A percentile compares a stretch with the other conserved stretches of the same genome.
phyloP scores from a whole-genome alignment of 1,284 basidiomycete genomes.

The Takashimella tepidaria region DNA sequence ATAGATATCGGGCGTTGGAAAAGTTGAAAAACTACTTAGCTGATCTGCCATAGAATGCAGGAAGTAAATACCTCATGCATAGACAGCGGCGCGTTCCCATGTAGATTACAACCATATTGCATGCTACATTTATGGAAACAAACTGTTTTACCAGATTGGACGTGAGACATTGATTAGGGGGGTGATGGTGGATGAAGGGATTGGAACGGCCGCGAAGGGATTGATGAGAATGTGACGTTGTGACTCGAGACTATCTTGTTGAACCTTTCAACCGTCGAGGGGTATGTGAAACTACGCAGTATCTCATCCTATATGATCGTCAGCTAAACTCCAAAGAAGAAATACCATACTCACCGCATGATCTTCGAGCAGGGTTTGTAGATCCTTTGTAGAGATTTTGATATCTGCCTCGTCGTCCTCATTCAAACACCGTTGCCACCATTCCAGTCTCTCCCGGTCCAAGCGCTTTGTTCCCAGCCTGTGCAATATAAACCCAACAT shows the following conservation, averaged over 20 bases:
- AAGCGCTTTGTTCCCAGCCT: not conserved
- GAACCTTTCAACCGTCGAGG: not conserved
- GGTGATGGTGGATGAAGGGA: too few relatives aligned
- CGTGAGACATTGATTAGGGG: too few relatives aligned
- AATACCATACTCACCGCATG: not conserved
- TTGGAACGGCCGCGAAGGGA: not conserved
- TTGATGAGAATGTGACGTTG: not conserved
- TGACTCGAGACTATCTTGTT: not conserved
- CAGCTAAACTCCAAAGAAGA: not conserved
- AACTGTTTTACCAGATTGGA: too few relatives aligned
- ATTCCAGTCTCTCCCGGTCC: not conserved
- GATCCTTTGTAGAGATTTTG: not conserved
- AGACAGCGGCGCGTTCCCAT: too few relatives aligned
- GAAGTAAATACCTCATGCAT: too few relatives aligned
- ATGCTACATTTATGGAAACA: too few relatives aligned
- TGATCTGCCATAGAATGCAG: constrained; percentile 16
- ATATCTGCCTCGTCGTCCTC: not conserved
- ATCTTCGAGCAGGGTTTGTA: not conserved
- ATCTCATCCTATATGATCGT: not conserved
- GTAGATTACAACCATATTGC: too few relatives aligned
- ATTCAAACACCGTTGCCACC: not conserved
- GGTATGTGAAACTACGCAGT: not conserved
- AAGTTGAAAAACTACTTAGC: constrained; percentile 67
- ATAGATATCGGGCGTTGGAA: constrained; percentile 80
- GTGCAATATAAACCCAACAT: not conserved